Conservation (phyloP, 2,329 filamentous ascomycete species). For the Botrytis tulipae region DNA sequence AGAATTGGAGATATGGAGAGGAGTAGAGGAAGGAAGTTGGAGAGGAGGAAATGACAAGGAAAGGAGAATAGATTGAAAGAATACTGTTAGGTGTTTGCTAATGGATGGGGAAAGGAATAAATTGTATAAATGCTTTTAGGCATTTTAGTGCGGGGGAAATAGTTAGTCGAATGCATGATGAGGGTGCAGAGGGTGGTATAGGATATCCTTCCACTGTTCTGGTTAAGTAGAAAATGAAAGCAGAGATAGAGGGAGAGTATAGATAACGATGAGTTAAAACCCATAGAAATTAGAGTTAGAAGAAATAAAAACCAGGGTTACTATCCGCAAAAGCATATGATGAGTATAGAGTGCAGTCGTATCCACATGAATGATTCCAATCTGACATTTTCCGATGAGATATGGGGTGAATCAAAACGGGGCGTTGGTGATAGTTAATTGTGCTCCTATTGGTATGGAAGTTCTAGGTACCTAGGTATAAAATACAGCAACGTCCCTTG, state of each 20-base stretch:
- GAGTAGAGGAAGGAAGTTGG: constrained; percentile 2
- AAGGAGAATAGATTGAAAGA: not conserved
- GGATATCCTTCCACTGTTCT: not conserved
- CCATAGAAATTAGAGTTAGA: not conserved
- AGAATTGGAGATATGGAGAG: constrained; percentile 24
- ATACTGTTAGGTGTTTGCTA: not conserved
- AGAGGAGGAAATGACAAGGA: not conserved
- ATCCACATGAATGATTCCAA: not conserved
- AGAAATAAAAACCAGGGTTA: not conserved
- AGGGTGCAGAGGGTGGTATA: not conserved
- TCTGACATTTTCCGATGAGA: not conserved
- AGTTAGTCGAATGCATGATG: not conserved
- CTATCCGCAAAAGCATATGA: not conserved
- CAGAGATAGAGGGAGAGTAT: not conserved
- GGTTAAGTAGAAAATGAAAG: not conserved
- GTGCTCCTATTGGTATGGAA: not conserved
- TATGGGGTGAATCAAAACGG: not conserved
- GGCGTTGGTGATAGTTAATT: not conserved
- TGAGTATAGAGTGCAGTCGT: not conserved
- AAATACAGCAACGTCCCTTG: not conserved
- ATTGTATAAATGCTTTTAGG: not conserved
- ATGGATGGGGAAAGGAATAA: not conserved
- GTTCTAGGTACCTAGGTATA: not conserved
- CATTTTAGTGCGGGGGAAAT: not conserved
- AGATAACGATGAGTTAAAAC: not conserved